Evolutionary conservation across 2,329 filamentous ascomycete genomes (phyloP), one percentile per base, ranked within the genome.

Genomic region (Aspergillus sp.): DNA sequence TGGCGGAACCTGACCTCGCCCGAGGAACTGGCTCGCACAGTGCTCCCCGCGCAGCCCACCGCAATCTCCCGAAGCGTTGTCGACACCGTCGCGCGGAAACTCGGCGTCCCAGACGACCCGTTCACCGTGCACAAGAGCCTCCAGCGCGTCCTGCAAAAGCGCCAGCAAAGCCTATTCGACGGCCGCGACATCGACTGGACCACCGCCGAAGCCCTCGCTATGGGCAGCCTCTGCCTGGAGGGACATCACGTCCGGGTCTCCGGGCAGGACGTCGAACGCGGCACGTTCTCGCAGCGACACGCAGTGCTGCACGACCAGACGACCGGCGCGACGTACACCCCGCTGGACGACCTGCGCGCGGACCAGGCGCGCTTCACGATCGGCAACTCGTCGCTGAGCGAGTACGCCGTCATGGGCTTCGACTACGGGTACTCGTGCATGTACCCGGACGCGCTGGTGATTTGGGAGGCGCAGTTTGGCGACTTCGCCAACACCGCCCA

Each of bases 1-100:
- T 99, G 94, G 94, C 96, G 97, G 77, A 92, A 92, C 58, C 97
- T 97, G 85, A 97, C 97, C 80, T 96, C 92, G 29, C 94, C 94
- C 66, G 97, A 97, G 81, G 94, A 97, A 62, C 81, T 99, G 58
- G 92, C 93, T 21, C 94, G 88, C 19, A 93, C 97, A 78, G 86
- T 97, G 41, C 81, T 99, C 45, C 91, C 93, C 13, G 76, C 97
- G 55, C 84, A 90, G 72, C 86, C 36, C n/a, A 48, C 32, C 16
- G 45, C 45, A 10, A 38, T 48, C 32, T 21, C 21, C 6, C 17
- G 32, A n/a, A 9, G 91, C 74, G 91, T 97, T 68, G 92, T 86
- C 52, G 81, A 89, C 67, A 84, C 86, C 62, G 91, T 97, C 16
- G 20, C 45, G 14, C 19, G 36, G 14, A 48, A 48, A 14, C 13